Evolutionary conservation across 176 grass and related monocot species (phyloP).

Genomic region (Stipa capillata): DNA sequence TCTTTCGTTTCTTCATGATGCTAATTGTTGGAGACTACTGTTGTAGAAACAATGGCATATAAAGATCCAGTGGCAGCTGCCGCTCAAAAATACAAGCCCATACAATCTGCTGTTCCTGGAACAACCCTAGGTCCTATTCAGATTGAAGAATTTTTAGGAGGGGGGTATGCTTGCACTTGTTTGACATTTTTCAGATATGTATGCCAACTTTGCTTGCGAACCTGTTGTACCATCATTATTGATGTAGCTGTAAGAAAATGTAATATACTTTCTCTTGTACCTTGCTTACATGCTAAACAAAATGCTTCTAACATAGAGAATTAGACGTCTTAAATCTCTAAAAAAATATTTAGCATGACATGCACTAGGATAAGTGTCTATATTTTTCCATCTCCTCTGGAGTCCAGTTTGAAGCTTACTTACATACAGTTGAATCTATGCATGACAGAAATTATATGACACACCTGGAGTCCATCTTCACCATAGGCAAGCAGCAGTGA

Average conservation of each 20-base stretch:
- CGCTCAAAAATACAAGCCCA: conserved; percentile 94
- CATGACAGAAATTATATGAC: conserved; percentile 78
- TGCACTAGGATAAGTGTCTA: neutral
- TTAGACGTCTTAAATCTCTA: neutral
- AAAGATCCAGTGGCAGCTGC: conserved; percentile 90
- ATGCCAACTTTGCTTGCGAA: neutral
- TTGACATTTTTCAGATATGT: neutral
- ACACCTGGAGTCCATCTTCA: conserved; percentile 98
- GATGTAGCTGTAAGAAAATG: neutral
- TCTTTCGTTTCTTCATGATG: neutral
- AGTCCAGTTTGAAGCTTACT: neutral
- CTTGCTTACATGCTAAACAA: neutral
- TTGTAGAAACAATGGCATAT: conserved; percentile 71
- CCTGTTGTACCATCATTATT: neutral
- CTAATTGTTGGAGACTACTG: neutral
- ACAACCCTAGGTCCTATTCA: conserved; percentile 94
- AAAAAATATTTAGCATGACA: neutral
- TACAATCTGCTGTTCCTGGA: conserved; percentile 95
- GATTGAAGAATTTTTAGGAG: conserved; percentile 86
- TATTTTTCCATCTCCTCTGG: neutral
- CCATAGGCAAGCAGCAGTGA: conserved; percentile 87
- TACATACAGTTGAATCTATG: conserved; percentile 8
- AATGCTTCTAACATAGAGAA: neutral
- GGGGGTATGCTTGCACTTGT: conserved; percentile 42
- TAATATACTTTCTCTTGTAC: neutral